Conservation (phyloP, 148 eudicot species). For the Rhododendron kiyosumense region DNA sequence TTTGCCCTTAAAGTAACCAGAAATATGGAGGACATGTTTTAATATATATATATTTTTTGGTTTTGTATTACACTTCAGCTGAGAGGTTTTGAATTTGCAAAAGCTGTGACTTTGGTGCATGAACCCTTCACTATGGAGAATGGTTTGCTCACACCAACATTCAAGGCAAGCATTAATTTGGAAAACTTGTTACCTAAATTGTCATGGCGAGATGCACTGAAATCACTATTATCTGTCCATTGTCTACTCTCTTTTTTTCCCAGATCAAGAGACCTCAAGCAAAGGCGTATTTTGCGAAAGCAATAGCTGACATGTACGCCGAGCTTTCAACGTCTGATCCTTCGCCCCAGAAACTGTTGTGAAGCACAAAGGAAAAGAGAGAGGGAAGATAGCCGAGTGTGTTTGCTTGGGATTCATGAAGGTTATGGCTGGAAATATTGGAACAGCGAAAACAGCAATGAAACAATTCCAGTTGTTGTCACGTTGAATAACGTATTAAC, state of each 20-base stretch:
- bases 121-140: constrained; percentile 85
- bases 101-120: constrained; percentile 76
- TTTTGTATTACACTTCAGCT: constrained; percentile 35
- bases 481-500: too few species aligned
- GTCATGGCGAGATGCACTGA: background rate
- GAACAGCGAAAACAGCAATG: background rate
- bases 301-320: constrained; percentile 58
- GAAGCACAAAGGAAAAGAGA: background rate
- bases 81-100: constrained; percentile 84
- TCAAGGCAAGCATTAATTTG: constrained; percentile 48
- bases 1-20: constrained; percentile 3
- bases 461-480: background rate
- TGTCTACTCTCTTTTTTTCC: constrained; percentile 1
- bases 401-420: background rate
- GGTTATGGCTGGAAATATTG: background rate
- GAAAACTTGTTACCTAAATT: background rate
- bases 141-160: constrained; percentile 90
- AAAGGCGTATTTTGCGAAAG: constrained; percentile 64
- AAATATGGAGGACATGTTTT: background rate
- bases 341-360: constrained; percentile 28
- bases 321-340: constrained; percentile 42
- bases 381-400: background rate
- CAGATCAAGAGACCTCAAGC: constrained; percentile 88
- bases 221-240: background rate
- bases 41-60: background rate